Evolutionary conservation across 2,329 filamentous ascomycete genomes (phyloP), one percentile per base, ranked within the genome.

Genomic region (Pseudophaeomoniella oleicola): DNA sequence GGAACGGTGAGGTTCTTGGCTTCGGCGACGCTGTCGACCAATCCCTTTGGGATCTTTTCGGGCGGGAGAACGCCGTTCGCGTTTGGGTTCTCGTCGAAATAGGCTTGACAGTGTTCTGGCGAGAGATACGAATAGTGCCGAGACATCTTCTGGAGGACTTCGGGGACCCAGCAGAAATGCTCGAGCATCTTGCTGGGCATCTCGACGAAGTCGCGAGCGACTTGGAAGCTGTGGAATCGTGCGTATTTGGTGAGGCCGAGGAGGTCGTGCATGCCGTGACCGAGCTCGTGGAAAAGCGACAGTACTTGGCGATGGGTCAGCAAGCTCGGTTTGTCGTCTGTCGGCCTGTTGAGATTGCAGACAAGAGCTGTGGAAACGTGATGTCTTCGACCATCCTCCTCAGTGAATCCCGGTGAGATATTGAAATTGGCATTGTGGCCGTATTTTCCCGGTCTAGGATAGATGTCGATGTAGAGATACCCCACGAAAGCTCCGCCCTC

Each of bases 291-390:
- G 70, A 90, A 88, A 6, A 88, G 69, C 0, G 82, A 87, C 9
- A 85, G 77, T 2, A 87, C 80, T 56, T 88, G 81, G 37, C 83
- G 77, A 50, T 88, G 83, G 66, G 87, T 86, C 30, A 90, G 69
- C 3, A 88, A 67, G 15, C 75, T 81, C 3, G 82, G 82, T 57
- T 85, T 86, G 73, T 63, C 1, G 79, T 81, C 2, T 82, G 79
- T 59, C 6, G 22, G 22, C 22, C 87, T 87, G 52, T 76, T 81
- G 56, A 88, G 88, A 61, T 88, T 88, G 69, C 82, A 88, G 9
- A 88, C 81, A 9, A 88, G 65, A 2, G 82, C 80, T 0, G 82
- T 88, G 1, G 78, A 78, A 4, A 82, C 81, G 54, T 86, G 87
- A 39, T 75, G 69, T 37, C 81, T 71, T 22, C 72, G 77, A 42